Conservation (phyloP, 108 stramenopile genomes). For the Epithemia pelagica region DNA sequence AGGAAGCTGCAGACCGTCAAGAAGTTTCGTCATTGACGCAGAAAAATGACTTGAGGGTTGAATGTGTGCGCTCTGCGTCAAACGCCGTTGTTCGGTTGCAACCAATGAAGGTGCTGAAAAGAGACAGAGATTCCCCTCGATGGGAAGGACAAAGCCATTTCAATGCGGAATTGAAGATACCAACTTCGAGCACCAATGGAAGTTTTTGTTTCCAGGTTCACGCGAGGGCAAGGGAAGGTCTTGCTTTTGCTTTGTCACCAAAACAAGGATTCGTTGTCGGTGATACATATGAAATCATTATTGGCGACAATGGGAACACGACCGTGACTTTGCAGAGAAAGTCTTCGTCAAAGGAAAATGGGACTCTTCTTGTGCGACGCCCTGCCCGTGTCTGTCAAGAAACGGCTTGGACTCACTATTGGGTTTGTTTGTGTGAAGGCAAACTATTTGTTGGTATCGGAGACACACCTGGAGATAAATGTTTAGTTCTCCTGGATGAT, state of each 20-base stretch:
- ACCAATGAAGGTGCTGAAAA: not conserved
- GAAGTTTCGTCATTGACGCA: no score
- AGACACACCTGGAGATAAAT: slow-evolving; percentile 33
- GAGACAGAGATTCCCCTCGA: not conserved
- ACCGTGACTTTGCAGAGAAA: slow-evolving; percentile 3
- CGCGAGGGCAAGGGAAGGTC: slow-evolving; percentile 48
- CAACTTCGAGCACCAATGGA: not conserved
- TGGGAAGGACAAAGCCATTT: slow-evolving; percentile 38
- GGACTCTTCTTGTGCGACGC: not conserved
- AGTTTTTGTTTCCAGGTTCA: slow-evolving; percentile 4
- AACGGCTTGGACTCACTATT: slow-evolving; percentile 40
- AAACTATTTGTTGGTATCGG: slow-evolving; percentile 49
- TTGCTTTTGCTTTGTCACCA: slow-evolving; percentile 51
- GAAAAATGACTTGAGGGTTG: no score
- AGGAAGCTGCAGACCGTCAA: no score
- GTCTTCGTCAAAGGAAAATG: not conserved
- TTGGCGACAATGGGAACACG: slow-evolving; percentile 51
- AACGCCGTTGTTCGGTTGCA: not conserved
- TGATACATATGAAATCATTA: slow-evolving; percentile 49
- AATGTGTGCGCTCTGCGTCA: no score
- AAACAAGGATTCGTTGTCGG: slow-evolving; percentile 38
- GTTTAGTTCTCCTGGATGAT: slow-evolving; percentile 54
- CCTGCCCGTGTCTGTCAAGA: slow-evolving; percentile 41
- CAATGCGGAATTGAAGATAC: slow-evolving; percentile 29
- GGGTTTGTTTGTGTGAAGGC: slow-evolving; percentile 38